These are phyloP conservation scores for Amoebophrya sp. DNA, from an alignment of 169 alveolate genomes.

Conservation along the genomic window DNA sequence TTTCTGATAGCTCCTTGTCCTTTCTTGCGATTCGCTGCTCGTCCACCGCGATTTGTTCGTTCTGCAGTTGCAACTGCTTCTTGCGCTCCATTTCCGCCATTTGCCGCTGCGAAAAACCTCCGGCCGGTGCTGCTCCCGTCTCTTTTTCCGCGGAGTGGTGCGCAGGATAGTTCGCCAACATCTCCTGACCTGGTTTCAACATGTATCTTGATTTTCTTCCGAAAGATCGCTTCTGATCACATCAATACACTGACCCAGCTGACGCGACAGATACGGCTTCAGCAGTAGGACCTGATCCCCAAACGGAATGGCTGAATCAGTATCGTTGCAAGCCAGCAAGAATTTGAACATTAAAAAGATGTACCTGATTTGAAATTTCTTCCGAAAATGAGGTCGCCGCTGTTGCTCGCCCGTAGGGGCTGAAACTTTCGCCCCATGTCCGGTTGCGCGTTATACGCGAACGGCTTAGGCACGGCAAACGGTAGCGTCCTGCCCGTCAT, in stretches of 20 bases:
- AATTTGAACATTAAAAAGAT: not conserved
- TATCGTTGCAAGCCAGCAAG: no score
- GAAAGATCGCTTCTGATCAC: no score
- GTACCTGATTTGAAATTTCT: not conserved
- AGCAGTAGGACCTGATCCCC: no score
- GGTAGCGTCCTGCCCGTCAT: not conserved
- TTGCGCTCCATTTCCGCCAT: not conserved
- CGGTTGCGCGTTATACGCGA: not conserved
- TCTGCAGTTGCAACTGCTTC: not conserved
- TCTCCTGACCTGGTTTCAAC: not conserved
- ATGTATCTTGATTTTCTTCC: no score
- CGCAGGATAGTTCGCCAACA: not conserved
- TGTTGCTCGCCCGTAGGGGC: not conserved
- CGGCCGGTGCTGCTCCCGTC: not conserved
- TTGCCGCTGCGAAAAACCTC: not conserved
- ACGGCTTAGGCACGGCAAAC: not conserved
- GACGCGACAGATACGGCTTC: no score
- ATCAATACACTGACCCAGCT: no score
- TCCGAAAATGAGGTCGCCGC: not conserved
- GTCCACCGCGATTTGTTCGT: not conserved
- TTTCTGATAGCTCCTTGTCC: not conserved
- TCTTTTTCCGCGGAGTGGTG: not conserved
- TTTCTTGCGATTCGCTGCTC: not conserved
- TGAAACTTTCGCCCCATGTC: not conserved
- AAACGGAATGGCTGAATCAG: no score